phyloP scores from a whole-genome alignment of 2,329 filamentous ascomycete genomes.

The Aphanoascus verrucosus region DNA sequence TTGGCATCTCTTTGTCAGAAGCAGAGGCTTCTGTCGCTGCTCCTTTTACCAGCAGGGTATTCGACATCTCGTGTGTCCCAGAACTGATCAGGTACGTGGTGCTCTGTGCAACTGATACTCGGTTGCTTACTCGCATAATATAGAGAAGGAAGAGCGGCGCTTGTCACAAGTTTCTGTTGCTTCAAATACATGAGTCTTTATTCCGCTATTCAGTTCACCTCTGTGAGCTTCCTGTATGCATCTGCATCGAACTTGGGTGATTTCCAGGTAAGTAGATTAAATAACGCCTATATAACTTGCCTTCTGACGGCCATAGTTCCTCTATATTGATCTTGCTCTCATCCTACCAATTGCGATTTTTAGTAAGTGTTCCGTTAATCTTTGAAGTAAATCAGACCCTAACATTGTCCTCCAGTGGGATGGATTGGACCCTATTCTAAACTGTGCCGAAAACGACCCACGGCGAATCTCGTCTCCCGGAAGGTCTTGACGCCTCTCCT shows the following conservation, averaged over 20 bases:
- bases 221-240: constrained; percentile 91
- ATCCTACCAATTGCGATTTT: constrained; percentile 96
- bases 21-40: constrained; percentile 97
- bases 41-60: constrained; percentile 87
- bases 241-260: constrained; percentile 90
- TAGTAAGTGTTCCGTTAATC: constrained; percentile 44
- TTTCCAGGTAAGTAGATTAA: constrained; percentile 55
- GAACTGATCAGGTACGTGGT: constrained; percentile 64
- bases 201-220: constrained; percentile 97
- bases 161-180: constrained; percentile 98
- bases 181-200: constrained; percentile 99
- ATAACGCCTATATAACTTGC: neutral
- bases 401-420: constrained; percentile 51
- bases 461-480: constrained; percentile 78
- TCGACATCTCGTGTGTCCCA: constrained; percentile 92
- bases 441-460: constrained; percentile 75
- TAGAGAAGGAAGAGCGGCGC: constrained; percentile 80
- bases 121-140: neutral
- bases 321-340: constrained; percentile 86
- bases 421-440: constrained; percentile 78
- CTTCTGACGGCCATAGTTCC: constrained; percentile 45
- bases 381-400: neutral
- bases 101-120: neutral
- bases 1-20: constrained; percentile 92
- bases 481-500: constrained; percentile 85